Evolutionary conservation across 768 basidiomycete species (phyloP).

Genomic region (Psilocybe subaeruginosa): DNA sequence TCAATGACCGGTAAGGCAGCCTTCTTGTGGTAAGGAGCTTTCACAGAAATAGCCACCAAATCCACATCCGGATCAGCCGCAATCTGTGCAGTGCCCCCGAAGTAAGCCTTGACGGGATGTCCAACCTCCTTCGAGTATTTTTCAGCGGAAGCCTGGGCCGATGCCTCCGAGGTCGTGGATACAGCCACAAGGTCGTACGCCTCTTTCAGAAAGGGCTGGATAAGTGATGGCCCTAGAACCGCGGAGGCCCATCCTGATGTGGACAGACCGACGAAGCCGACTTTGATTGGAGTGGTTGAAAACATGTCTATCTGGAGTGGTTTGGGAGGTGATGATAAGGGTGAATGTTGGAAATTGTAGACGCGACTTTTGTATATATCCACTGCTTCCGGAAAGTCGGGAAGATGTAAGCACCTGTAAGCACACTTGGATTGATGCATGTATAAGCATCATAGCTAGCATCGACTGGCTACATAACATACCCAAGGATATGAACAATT

Average conservation of each 20-base stretch:
- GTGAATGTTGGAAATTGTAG: background rate
- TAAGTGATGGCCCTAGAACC: slow-evolving; percentile 25
- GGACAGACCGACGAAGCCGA: slow-evolving; percentile 29
- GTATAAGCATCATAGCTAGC: too few relatives aligned
- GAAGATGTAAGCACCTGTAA: too few relatives aligned
- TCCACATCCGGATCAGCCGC: slow-evolving; percentile 39
- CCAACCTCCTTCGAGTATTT: slow-evolving; percentile 28
- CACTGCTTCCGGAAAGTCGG: too few relatives aligned
- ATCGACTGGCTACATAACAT: too few relatives aligned
- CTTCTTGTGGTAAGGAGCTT: slow-evolving; percentile 28
- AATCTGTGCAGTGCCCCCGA: slow-evolving; percentile 29
- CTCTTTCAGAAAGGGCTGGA: slow-evolving; percentile 12
- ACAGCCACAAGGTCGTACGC: slow-evolving; percentile 34
- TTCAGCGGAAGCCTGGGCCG: slow-evolving; percentile 29
- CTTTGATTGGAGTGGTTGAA: background rate
- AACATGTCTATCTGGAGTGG: background rate
- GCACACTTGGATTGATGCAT: too few relatives aligned
- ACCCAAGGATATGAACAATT: too few relatives aligned
- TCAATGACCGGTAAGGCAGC: slow-evolving; percentile 31
- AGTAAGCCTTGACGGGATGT: slow-evolving; percentile 32
- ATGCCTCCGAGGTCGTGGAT: slow-evolving; percentile 31
- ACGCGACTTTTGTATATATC: too few relatives aligned
- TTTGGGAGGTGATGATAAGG: background rate
- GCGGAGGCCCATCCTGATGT: slow-evolving; percentile 31
- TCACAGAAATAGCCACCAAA: slow-evolving; percentile 35